phyloP scores from a whole-genome alignment of 2,329 filamentous ascomycete genomes.

The Neonectria magnoliae region DNA sequence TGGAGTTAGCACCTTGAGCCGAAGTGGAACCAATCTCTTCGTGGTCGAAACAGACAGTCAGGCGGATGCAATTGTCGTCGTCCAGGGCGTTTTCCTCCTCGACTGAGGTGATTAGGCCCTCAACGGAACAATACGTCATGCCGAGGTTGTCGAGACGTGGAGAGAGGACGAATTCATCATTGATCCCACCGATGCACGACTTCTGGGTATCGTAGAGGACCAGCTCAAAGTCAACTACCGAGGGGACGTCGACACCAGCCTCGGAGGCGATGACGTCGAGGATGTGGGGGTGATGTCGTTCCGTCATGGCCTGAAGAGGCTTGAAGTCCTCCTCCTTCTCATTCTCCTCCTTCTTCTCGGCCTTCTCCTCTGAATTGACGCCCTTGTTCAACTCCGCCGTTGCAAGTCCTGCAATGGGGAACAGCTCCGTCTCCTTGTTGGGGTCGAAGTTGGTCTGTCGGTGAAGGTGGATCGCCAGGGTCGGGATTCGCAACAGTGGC shows the following conservation, averaged over 20 bases:
- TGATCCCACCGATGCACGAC: conserved; percentile 85
- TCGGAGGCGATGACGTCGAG: conserved; percentile 86
- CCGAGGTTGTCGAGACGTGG: conserved; percentile 95
- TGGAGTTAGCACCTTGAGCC: conserved; percentile 93
- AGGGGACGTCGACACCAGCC: conserved; percentile 73
- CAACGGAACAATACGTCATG: conserved; percentile 93
- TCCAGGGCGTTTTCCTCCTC: conserved; percentile 71
- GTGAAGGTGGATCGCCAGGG: conserved; percentile 92
- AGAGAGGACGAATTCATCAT: conserved; percentile 95
- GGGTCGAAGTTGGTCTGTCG: conserved; percentile 87
- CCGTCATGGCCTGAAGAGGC: conserved; percentile 78
- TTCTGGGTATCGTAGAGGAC: conserved; percentile 98
- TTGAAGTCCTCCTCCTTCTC: conserved; percentile 65
- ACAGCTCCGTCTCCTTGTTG: conserved; percentile 96
- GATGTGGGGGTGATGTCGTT: conserved; percentile 90
- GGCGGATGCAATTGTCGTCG: conserved; percentile 81
- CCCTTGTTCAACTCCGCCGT: conserved; percentile 88
- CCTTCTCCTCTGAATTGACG: conserved; percentile 58
- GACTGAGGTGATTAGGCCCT: conserved; percentile 85
- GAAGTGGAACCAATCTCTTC: conserved; percentile 95
- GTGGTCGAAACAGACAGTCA: conserved; percentile 97
- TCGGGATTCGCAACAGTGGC: conserved; percentile 91
- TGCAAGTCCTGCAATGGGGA: conserved; percentile 90
- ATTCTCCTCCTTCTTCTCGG: conserved; percentile 50
- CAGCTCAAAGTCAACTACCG: conserved; percentile 93